Percentiles rank a stretch among this genome's conserved stretches.
phyloP scores from a whole-genome alignment of 129 eudicot species.

The Chrysanthemum seticuspe region DNA sequence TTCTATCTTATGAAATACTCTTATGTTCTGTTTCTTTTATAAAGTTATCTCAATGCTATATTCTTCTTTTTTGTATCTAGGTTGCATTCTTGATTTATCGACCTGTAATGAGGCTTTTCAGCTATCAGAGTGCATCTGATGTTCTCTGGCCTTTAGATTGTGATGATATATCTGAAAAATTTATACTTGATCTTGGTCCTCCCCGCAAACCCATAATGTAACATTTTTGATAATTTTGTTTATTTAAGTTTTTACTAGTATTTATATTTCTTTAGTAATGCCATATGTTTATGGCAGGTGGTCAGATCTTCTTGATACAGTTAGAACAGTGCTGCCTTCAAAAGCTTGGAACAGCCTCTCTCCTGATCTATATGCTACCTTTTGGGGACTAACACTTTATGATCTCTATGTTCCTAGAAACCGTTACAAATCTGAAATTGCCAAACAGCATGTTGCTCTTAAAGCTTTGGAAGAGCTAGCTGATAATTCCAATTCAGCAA shows the following conservation, averaged over 20 bases:
- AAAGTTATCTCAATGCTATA: background rate
- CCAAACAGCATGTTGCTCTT: constrained; percentile 83
- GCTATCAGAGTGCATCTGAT: constrained; percentile 54
- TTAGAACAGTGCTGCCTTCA: constrained; percentile 83
- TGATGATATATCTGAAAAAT: constrained; percentile 39
- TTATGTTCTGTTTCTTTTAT: no score
- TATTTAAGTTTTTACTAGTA: background rate
- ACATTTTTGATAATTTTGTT: constrained; percentile 9
- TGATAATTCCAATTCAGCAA: constrained; percentile 95
- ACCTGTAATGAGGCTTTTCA: constrained; percentile 98
- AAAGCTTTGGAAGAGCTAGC: constrained; percentile 93
- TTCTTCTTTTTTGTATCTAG: constrained; percentile 33
- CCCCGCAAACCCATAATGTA: constrained; percentile 65
- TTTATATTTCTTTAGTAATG: background rate
- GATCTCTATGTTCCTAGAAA: constrained; percentile 95
- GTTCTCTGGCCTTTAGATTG: constrained; percentile 81
- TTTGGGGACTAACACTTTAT: constrained; percentile 97
- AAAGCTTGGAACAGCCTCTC: constrained; percentile 99
- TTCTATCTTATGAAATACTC: background rate
- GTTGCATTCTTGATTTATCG: constrained; percentile 95
- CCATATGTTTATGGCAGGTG: constrained; percentile 57
- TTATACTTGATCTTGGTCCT: constrained; percentile 78
- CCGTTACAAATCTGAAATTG: constrained; percentile 85
- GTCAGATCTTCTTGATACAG: constrained; percentile 84
- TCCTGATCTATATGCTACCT: constrained; percentile 93